These are phyloP conservation scores for Aegilops umbellulata DNA, from an alignment of 176 grass and related monocot genomes.

Conservation along the genomic window DNA sequence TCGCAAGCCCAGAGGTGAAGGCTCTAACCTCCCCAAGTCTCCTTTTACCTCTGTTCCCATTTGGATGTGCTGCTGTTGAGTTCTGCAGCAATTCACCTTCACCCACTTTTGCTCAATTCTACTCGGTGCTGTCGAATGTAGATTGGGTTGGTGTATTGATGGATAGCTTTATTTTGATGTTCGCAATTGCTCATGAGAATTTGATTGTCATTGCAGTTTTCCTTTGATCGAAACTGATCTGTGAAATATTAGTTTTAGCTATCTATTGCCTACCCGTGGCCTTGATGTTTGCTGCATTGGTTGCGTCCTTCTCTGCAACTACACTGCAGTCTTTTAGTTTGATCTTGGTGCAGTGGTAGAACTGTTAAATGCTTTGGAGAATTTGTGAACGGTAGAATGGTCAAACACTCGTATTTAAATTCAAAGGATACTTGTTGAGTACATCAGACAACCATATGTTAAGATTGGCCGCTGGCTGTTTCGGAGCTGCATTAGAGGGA, in stretches of 20 bases:
- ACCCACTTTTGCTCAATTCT: background rate
- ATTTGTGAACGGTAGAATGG: background rate
- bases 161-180: background rate
- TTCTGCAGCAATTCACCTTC: background rate
- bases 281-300: background rate
- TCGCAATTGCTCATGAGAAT: background rate
- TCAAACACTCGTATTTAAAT: background rate
- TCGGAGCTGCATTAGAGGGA: background rate
- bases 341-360: background rate
- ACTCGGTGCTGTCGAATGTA: background rate
- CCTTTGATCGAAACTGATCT: background rate
- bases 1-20: conserved; percentile 45
- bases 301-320: background rate
- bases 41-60: background rate
- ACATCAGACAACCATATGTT: background rate
- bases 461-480: background rate
- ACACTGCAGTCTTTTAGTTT: background rate
- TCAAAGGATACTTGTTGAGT: background rate
- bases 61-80: background rate
- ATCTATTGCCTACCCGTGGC: background rate
- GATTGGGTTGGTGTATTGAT: background rate
- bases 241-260: background rate
- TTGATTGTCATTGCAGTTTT: background rate
- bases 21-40: background rate
- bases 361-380: background rate